phyloP scores from a whole-genome alignment of 345 rosid genomes.

The Eucalyptus coolabah region DNA sequence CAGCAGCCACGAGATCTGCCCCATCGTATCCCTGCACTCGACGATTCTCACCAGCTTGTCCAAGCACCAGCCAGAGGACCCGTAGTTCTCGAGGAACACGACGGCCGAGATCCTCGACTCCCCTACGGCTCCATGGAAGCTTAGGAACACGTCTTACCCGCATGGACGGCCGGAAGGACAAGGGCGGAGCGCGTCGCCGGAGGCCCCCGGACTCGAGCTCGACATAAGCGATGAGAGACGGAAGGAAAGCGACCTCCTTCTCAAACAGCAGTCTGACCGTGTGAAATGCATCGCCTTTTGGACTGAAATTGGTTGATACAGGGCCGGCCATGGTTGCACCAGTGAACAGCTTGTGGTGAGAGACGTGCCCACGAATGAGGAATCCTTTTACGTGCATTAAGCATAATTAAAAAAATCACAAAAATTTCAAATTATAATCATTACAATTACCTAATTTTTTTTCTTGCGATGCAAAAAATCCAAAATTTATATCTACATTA shows the following conservation, averaged over 20 bases:
- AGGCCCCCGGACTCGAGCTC: not conserved
- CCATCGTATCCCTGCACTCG: not conserved
- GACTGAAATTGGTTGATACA: not conserved
- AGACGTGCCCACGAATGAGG: not conserved
- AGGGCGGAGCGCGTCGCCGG: not conserved
- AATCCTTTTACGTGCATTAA: not conserved
- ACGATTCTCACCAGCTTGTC: conserved; percentile 4
- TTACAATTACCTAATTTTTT: not conserved
- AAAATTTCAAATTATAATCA: no score
- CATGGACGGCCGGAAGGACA: not conserved
- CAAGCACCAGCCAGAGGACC: conserved; percentile 5
- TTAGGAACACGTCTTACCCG: conserved; percentile 9
- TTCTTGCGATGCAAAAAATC: no score
- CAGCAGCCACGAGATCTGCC: not conserved
- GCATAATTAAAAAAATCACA: not conserved
- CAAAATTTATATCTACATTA: no score
- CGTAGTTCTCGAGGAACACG: conserved; percentile 2
- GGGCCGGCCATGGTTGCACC: not conserved
- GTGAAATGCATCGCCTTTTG: not conserved
- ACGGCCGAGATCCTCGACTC: not conserved
- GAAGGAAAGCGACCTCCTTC: not conserved
- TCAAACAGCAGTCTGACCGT: not conserved
- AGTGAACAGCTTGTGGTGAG: not conserved
- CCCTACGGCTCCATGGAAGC: conserved; percentile 8
- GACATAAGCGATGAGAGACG: not conserved